phyloP scores from a whole-genome alignment of 106 monocot species.

The Phalaenopsis aphrodite region DNA sequence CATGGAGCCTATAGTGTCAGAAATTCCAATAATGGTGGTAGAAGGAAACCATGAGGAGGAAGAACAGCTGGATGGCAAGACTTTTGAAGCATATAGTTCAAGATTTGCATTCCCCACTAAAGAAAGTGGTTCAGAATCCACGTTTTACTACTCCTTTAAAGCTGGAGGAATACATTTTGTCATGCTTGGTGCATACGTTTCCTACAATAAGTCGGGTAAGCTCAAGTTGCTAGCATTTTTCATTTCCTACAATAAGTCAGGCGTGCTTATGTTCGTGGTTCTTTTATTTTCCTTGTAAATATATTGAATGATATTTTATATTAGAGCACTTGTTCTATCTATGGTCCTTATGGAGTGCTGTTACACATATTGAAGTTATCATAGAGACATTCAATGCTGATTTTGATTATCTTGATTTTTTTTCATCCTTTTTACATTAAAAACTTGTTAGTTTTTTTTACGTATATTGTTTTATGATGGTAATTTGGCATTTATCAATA shows the following conservation, averaged over 20 bases:
- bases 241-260: slow-evolving; percentile 51
- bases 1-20: slow-evolving; percentile 69
- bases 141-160: slow-evolving; percentile 87
- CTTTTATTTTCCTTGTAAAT: not conserved
- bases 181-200: slow-evolving; percentile 74
- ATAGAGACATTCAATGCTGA: not conserved
- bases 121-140: slow-evolving; percentile 63
- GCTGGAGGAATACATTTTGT: slow-evolving; percentile 86
- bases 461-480: not conserved
- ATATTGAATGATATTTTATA: not conserved
- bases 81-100: slow-evolving; percentile 72
- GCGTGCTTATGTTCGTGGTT: slow-evolving; percentile 14
- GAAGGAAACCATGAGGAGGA: slow-evolving; percentile 97
- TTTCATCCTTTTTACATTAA: not conserved
- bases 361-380: not conserved
- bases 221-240: not conserved
- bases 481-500: not conserved
- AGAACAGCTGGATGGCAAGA: slow-evolving; percentile 42
- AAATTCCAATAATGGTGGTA: slow-evolving; percentile 70
- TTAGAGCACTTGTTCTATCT: not conserved
- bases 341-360: not conserved
- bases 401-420: not conserved
- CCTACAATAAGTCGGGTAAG: slow-evolving; percentile 60
- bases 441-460: not conserved
- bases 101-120: slow-evolving; percentile 78